These are phyloP conservation scores for Atkinsonella texensis DNA, from an alignment of 2,329 filamentous ascomycete genomes.

Conservation along the genomic window DNA sequence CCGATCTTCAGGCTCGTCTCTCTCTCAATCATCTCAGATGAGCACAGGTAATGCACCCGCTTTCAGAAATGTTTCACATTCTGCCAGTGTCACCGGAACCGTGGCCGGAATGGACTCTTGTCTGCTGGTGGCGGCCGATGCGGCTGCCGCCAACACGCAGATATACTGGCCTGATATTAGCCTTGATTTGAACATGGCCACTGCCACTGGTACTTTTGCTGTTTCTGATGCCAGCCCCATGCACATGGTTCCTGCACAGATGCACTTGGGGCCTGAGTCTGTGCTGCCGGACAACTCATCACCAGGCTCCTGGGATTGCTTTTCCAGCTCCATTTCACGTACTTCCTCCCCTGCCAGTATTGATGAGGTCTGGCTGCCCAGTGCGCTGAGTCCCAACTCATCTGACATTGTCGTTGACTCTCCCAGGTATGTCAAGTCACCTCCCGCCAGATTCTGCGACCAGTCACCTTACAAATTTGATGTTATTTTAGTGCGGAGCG, in stretches of 20 bases:
- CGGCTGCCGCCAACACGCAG: slow-evolving; percentile 33
- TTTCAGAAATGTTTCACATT: slow-evolving; percentile 29
- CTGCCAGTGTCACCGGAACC: slow-evolving; percentile 21
- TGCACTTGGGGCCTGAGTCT: slow-evolving; percentile 41
- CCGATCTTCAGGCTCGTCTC: slow-evolving; percentile 29
- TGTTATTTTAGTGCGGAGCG: slow-evolving; percentile 19
- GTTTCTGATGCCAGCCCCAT: slow-evolving; percentile 30
- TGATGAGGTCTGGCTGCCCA: slow-evolving; percentile 35
- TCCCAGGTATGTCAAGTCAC: slow-evolving; percentile 35
- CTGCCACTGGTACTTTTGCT: slow-evolving; percentile 31
- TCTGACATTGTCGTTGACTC: slow-evolving; percentile 38
- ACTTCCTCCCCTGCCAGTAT: slow-evolving; percentile 37
- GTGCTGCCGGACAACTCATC: slow-evolving; percentile 38
- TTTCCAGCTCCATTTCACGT: slow-evolving; percentile 40
- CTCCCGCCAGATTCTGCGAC: slow-evolving; percentile 4
- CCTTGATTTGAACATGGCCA: slow-evolving; percentile 31
- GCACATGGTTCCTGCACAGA: slow-evolving; percentile 45
- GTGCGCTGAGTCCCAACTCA: slow-evolving; percentile 27
- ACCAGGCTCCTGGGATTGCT: slow-evolving; percentile 38
- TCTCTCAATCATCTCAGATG: slow-evolving; percentile 38
- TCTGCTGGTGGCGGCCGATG: slow-evolving; percentile 37
- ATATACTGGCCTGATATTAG: slow-evolving; percentile 38
- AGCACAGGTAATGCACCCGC: slow-evolving; percentile 37
- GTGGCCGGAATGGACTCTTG: slow-evolving; percentile 39
- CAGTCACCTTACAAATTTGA: slow-evolving; percentile 9